phyloP scores from a whole-genome alignment of 768 basidiomycete genomes.

The Serendipita indica region DNA sequence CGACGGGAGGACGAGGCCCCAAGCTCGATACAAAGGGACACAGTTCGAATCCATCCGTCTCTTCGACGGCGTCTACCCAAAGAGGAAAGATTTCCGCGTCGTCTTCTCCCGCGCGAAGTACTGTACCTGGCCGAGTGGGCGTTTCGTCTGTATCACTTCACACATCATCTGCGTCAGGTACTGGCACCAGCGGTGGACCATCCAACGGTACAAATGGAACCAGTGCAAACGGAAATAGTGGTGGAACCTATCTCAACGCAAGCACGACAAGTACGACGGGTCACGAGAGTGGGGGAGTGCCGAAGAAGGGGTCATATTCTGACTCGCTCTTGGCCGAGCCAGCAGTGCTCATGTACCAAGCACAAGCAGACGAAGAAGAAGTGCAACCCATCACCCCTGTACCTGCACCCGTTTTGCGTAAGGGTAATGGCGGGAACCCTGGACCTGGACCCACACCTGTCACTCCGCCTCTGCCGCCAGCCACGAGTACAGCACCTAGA shows the following conservation, averaged over 20 bases:
- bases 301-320: constrained; percentile 4
- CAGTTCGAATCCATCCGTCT: background rate
- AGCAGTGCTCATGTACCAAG: background rate
- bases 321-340: background rate
- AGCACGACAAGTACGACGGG: background rate
- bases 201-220: too few species aligned
- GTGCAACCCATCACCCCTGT: too few species aligned
- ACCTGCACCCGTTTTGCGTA: too few species aligned
- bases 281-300: background rate
- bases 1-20: background rate
- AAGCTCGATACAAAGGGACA: background rate
- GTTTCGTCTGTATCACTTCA: too few species aligned
- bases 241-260: background rate
- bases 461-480: too few species aligned
- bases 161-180: too few species aligned
- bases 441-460: too few species aligned
- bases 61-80: background rate
- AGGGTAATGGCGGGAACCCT: too few species aligned
- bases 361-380: background rate
- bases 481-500: too few species aligned
- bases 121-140: background rate
- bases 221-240: background rate
- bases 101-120: background rate
- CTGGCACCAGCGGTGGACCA: too few species aligned
- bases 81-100: background rate